Evolutionary conservation across 139 green algal genomes (phyloP), one percentile per base, ranked within the genome.

Genomic region (Chlorella sp.): DNA sequence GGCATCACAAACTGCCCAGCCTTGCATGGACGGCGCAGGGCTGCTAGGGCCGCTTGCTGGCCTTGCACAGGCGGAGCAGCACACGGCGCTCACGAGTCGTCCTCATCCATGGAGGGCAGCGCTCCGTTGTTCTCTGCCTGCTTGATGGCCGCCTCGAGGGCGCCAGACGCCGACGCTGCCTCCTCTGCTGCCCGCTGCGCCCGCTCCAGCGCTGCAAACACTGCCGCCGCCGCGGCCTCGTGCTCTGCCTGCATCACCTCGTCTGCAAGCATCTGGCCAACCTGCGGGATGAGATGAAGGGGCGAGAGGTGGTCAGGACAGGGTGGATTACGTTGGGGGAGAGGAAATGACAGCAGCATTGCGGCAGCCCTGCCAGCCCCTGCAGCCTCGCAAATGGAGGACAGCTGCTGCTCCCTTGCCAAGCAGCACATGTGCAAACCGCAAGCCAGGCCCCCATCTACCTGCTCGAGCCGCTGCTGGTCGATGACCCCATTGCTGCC

Each of bases 131-230:
- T 41, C 55, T 89, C 85, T 20, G 85, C 85, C 55, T 83, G 30
- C 56, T 87, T 63, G 25, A 89, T 87, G 13, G 80, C 81, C 17
- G 36, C 57, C 70, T 89, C 85, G 38, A 89, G 34, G 5, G 68
- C 85, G 0, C 51, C 51, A 39, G 71, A 84, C 0, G 81, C 63
- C 21, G 68, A 62, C 13, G 85, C 85, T 20, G 85, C 85, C 78
- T 87, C 85, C 69, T 89, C 80, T 25, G 85, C 85, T 18, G 85
- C 85, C 1, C 41, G 68, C 70, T 89, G 80, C 69, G 85, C 85
- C 0, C 71, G 79, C 57, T 85, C 85, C 51, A 89, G 80, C 25
- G 85, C 85, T 34, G 28, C 41, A 51, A 87, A 81, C 23, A 89
- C 85, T 23, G 65, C 85, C 20, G 51, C 65, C 12, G 76, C 72